Percentiles rank a stretch among this genome's conserved stretches.
phyloP scores from a whole-genome alignment of 331 rosid species.

The Malus hybrid region DNA sequence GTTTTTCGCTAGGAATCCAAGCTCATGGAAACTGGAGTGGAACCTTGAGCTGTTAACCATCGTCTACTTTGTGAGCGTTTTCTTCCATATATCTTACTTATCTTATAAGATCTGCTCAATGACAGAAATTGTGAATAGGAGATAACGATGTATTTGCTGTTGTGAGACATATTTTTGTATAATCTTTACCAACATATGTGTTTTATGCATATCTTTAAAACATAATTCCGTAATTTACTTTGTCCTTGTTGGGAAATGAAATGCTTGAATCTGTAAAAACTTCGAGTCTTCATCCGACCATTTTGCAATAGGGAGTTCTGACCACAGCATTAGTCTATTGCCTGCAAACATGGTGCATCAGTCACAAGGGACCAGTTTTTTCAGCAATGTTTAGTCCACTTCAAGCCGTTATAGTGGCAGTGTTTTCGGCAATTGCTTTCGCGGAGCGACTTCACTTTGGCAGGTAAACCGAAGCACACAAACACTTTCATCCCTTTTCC shows the following conservation, averaged over 20 bases:
- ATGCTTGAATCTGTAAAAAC: no score
- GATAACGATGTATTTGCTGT: background rate
- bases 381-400: constrained; percentile 33
- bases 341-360: constrained; percentile 38
- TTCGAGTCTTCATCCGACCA: background rate
- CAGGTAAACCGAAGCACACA: constrained; percentile 15
- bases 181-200: background rate
- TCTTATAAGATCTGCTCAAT: background rate
- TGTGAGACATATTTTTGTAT: background rate
- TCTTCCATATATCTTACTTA: background rate
- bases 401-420: constrained; percentile 12
- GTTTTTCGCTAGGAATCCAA: constrained; percentile 13
- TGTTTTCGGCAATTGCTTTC: constrained; percentile 26
- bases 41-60: constrained; percentile 26
- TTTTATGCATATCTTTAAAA: background rate
- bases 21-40: constrained; percentile 32
- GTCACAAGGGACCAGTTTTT: constrained; percentile 33
- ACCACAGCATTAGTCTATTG: constrained; percentile 17
- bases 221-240: background rate
- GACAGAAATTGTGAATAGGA: background rate
- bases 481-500: background rate
- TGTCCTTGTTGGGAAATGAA: background rate
- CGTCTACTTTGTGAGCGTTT: constrained; percentile 21
- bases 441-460: constrained; percentile 25
- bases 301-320: constrained; percentile 22